These are phyloP conservation scores for Cordyceps fumosorosea DNA, from an alignment of 2,329 filamentous ascomycete species.

Conservation along the genomic window DNA sequence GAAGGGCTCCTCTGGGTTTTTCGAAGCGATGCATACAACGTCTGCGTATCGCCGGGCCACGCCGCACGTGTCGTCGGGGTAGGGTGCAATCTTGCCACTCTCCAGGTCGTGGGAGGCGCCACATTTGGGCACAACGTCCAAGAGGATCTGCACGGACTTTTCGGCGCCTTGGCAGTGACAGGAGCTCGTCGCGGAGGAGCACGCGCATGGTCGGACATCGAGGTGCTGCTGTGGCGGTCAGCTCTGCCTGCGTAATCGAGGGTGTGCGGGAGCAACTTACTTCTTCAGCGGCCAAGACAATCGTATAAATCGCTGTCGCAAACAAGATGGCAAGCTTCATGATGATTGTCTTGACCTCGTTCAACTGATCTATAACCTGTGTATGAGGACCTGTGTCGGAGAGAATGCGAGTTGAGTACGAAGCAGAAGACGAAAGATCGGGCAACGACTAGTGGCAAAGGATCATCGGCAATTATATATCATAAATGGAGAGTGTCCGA, in stretches of 20 bases:
- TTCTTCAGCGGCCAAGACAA: background rate
- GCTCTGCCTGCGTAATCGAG: background rate
- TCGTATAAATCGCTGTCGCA: background rate
- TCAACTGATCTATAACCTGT: background rate
- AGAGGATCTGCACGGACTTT: background rate
- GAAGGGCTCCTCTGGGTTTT: background rate
- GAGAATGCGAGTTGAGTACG: too few species aligned
- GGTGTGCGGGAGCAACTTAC: background rate
- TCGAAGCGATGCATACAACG: background rate
- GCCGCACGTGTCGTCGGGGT: background rate
- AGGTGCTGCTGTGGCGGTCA: background rate
- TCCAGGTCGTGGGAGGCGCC: background rate
- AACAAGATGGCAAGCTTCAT: background rate
- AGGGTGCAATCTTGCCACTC: background rate
- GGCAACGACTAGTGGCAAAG: background rate
- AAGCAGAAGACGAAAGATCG: background rate
- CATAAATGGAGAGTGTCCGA: too few species aligned
- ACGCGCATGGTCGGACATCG: background rate
- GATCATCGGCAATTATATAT: background rate
- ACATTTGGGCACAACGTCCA: background rate
- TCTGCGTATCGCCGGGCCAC: background rate
- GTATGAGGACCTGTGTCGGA: too few species aligned
- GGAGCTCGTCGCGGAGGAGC: background rate
- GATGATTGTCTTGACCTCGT: background rate
- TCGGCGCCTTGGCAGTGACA: background rate